Percentiles rank a stretch among this genome's conserved stretches.
phyloP scores from a whole-genome alignment of 805 yeast genomes.

The Metschnikowia colocasiae region DNA sequence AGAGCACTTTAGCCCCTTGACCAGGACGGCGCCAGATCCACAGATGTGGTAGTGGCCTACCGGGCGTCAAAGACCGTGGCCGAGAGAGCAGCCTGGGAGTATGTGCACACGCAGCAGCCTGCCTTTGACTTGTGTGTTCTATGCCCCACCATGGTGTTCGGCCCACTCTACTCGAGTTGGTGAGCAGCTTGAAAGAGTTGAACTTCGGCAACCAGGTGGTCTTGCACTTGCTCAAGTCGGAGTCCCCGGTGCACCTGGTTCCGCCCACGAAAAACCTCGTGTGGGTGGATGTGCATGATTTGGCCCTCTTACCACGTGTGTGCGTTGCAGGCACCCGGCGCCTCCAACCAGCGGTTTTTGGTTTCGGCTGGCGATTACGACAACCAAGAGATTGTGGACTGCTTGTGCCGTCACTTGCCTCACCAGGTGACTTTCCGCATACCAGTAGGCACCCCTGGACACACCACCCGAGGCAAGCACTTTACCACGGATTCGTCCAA shows the following conservation, averaged over 20 bases:
- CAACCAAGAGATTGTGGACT: conserved; percentile 26
- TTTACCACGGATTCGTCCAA: conserved; percentile 24
- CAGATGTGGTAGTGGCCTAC: conserved; percentile 9
- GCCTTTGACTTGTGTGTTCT: conserved; percentile 7
- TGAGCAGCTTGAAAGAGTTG: conserved; percentile 4
- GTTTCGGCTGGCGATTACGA: conserved; percentile 28
- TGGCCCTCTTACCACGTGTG: conserved; percentile 7
- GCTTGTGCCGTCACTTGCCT: conserved; percentile 12
- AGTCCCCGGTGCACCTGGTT: no score
- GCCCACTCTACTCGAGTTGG: conserved; percentile 7
- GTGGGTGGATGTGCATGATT: conserved; percentile 11
- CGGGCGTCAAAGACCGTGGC: conserved; percentile 8
- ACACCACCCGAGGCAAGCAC: conserved; percentile 20
- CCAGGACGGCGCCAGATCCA: conserved; percentile 7
- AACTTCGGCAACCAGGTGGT: conserved; percentile 9
- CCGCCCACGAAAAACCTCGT: conserved; percentile 9
- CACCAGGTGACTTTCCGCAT: neutral
- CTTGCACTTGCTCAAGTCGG: neutral
- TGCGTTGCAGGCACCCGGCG: conserved; percentile 17
- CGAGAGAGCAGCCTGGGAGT: conserved; percentile 11
- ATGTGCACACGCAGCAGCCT: conserved; percentile 3
- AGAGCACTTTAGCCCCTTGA: conserved; percentile 7
- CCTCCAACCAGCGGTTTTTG: conserved; percentile 17
- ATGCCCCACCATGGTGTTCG: conserved; percentile 11
- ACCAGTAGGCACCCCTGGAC: conserved; percentile 20